Evolutionary conservation across 345 rosid species (phyloP).

Genomic region (Zanthoxylum bungeanum): DNA sequence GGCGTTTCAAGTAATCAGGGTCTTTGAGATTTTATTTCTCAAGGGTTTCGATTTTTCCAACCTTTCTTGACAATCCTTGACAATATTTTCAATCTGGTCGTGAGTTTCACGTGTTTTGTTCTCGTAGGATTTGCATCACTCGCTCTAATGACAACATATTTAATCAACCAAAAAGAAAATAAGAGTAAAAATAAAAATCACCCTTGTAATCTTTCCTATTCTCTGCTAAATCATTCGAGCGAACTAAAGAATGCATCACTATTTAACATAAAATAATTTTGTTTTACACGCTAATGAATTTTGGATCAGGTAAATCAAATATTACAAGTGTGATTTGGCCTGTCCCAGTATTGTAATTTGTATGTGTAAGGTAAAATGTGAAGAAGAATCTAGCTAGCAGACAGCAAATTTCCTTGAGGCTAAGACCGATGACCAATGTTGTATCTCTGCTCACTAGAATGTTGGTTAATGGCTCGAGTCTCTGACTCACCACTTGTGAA

Average conservation of each 20-base stretch:
- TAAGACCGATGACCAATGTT: constrained; percentile 3
- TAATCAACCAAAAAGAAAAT: not conserved
- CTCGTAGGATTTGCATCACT: too few relatives aligned
- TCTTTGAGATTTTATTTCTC: too few relatives aligned
- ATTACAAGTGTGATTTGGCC: not conserved
- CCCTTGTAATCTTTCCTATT: constrained; percentile 1
- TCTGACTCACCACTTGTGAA: constrained; percentile 56
- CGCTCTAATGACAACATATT: not conserved
- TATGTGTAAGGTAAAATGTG: not conserved
- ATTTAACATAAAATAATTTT: not conserved
- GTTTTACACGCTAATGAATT: not conserved
- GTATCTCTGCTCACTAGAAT: not conserved
- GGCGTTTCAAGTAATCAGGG: too few relatives aligned
- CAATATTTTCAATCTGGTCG: too few relatives aligned
- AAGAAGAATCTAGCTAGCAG: not conserved
- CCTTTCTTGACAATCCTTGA: too few relatives aligned
- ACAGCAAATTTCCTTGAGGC: not conserved
- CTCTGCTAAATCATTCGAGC: constrained; percentile 2
- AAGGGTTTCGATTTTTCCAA: too few relatives aligned
- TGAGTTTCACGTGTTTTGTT: too few relatives aligned
- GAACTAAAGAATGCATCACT: not conserved
- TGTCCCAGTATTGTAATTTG: not conserved
- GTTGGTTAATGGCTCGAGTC: constrained; percentile 39
- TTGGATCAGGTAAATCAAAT: not conserved
- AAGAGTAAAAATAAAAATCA: not conserved